Evolutionary conservation across 2,329 filamentous ascomycete genomes (phyloP), one percentile per base, ranked within the genome.

Genomic region (Beauveria australis): DNA sequence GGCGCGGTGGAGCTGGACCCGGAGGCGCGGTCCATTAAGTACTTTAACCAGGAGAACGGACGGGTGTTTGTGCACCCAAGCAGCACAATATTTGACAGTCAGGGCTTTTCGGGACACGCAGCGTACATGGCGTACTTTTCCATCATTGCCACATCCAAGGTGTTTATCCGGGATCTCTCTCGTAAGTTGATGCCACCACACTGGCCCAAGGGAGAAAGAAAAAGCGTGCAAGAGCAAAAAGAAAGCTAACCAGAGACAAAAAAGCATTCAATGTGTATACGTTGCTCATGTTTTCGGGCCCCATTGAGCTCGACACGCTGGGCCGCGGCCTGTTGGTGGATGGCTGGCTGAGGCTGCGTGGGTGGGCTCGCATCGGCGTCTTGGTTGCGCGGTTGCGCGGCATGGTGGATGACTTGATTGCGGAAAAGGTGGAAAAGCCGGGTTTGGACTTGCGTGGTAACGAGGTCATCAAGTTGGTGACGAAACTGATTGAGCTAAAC

Each of bases 311-410:
- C 3, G 94, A 97, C 74, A 96, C 92, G 0, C 78, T 92, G 48
- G 93, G 93, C 6, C 81, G 92, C 24, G 94, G 94, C 0, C 76
- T 99, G 19, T 78, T 97, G 3, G 90, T 99, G 3, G 94, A 97
- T 74, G 92, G 91, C 56, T 97, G 93, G 94, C 78, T 97, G 59
- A 74, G 80, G 41, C 76, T 99, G 37, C 82, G 91, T 26, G 94
- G 94, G 1, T 99, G 94, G 94, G 93, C 94, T 1, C 84, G 94
- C 52, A 94, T 99, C 64, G 94, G 93, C 33, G 93, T 97, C 14
- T 74, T 99, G 66, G 88, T 96, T 3, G 89, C 88, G 51, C 81
- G 93, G 64, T 74, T 99, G 66, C 82, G 94, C 64, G 86, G 86
- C 61, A 89, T 97, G 86, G 80, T 99, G 59, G 94, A 99, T 76